Percentiles rank a stretch among this genome's conserved stretches.
Conservation (phyloP, 2,329 filamentous ascomycete species). For the Iodosphaeria phyllophila region DNA sequence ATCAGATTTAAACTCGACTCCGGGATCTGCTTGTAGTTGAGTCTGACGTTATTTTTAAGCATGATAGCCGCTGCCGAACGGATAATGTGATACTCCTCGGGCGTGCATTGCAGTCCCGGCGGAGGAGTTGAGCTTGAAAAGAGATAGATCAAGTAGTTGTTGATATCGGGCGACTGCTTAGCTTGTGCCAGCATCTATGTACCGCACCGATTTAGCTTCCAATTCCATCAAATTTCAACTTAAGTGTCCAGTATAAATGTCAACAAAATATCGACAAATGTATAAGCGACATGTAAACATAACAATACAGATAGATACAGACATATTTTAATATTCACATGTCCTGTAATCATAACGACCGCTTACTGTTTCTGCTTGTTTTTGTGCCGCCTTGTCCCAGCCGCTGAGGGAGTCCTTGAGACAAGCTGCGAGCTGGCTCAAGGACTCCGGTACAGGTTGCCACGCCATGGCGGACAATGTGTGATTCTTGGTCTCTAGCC, state of each 20-base stretch:
- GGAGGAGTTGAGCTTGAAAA: constrained; percentile 54
- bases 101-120: constrained; percentile 36
- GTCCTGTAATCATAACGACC: neutral
- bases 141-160: constrained; percentile 90
- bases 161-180: constrained; percentile 76
- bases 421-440: constrained; percentile 76
- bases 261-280: no score
- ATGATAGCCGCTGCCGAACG: constrained; percentile 81
- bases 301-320: neutral
- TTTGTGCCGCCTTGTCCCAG: constrained; percentile 61
- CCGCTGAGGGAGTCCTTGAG: constrained; percentile 84
- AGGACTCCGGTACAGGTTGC: constrained; percentile 74
- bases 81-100: constrained; percentile 51
- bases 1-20: constrained; percentile 57
- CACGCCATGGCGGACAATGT: constrained; percentile 52
- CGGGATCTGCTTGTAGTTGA: constrained; percentile 57
- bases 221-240: no score
- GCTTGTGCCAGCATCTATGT: constrained; percentile 80
- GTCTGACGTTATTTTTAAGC: constrained; percentile 82
- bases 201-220: no score
- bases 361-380: constrained; percentile 73
- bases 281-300: no score
- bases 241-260: no score
- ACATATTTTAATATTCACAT: neutral
- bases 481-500: neutral